Conservation (phyloP, 768 basidiomycete genomes). For the Mycena venus region DNA sequence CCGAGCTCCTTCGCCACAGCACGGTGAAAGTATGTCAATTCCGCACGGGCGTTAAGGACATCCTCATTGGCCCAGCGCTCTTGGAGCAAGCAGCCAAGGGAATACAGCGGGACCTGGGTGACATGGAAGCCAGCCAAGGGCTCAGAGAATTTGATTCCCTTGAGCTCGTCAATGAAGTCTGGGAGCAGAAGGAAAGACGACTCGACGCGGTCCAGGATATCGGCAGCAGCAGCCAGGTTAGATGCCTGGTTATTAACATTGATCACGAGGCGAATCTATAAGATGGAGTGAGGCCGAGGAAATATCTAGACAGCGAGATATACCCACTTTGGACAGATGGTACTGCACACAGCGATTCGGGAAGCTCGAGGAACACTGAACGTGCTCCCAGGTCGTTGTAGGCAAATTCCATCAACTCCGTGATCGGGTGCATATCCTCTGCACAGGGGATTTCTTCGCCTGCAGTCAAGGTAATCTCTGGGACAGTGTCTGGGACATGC, state of each 20-base stretch:
- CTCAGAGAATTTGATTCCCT: background rate
- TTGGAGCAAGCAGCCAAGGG: background rate
- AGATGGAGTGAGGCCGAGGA: background rate
- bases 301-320: background rate
- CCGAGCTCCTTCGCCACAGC: background rate
- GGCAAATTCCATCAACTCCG: background rate
- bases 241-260: background rate
- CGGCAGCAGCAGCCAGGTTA: background rate
- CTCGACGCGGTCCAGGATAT: background rate
- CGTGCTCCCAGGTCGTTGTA: background rate
- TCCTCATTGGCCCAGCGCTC: slow-evolving; percentile 1
- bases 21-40: background rate
- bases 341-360: background rate
- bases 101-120: background rate
- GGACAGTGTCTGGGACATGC: background rate
- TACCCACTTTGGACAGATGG: background rate
- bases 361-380: background rate
- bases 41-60: background rate
- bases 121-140: background rate
- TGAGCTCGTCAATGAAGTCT: background rate
- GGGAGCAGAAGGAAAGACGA: background rate
- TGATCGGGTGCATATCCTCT: background rate
- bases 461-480: background rate
- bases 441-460: background rate
- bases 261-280: background rate